phyloP scores from a whole-genome alignment of 2,329 filamentous ascomycete genomes.

The Lasiodiplodia hormozganensis region DNA sequence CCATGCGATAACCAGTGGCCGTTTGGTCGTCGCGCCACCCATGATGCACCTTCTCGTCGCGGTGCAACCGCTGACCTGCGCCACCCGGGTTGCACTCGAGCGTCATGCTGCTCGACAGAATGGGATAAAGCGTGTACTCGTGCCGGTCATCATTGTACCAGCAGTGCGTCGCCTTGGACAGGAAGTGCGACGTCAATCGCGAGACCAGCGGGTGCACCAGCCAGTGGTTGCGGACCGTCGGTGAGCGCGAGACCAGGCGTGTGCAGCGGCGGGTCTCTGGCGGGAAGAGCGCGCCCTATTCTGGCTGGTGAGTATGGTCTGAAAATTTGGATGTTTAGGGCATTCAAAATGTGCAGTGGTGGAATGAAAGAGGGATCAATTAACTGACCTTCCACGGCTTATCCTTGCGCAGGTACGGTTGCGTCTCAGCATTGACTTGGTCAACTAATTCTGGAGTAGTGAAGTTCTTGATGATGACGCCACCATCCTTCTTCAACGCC shows the following conservation, averaged over 20 bases:
- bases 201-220: conserved; percentile 32
- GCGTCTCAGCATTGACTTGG: conserved; percentile 48
- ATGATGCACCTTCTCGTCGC: conserved; percentile 45
- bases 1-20: conserved; percentile 33
- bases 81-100: conserved; percentile 49
- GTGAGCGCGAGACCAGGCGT: conserved; percentile 32
- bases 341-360: neutral
- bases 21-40: conserved; percentile 44
- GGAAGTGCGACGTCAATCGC: conserved; percentile 14
- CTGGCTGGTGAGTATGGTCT: neutral
- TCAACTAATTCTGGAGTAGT: conserved; percentile 41
- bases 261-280: conserved; percentile 36
- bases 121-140: conserved; percentile 21
- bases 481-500: conserved; percentile 42
- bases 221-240: conserved; percentile 34
- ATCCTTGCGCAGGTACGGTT: conserved; percentile 36
- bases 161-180: conserved; percentile 15
- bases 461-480: conserved; percentile 48
- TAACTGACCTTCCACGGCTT: conserved; percentile 36
- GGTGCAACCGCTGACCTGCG: conserved; percentile 48
- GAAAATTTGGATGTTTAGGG: neutral
- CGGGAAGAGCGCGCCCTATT: conserved; percentile 33
- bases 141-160: conserved; percentile 23
- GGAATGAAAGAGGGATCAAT: neutral
- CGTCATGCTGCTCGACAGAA: conserved; percentile 10